These are phyloP conservation scores for Talaromyces proteolyticus DNA, from an alignment of 495 filamentous ascomycete species.

Conservation along the genomic window DNA sequence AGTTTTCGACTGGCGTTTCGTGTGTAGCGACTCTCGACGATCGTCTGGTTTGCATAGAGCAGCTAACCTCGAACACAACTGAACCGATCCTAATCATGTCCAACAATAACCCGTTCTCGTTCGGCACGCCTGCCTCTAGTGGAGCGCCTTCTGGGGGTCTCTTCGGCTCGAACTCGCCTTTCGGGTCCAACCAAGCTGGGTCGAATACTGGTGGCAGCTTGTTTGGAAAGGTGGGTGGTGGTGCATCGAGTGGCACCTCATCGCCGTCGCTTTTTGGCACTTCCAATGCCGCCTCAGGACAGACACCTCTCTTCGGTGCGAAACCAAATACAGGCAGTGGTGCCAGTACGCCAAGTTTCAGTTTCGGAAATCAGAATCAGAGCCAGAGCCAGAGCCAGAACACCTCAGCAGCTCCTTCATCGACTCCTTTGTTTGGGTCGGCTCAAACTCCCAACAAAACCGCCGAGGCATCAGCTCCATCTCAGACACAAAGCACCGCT, in stretches of 20 bases:
- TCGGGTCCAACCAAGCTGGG: slow-evolving; percentile 26
- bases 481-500: slow-evolving; percentile 27
- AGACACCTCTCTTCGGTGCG: slow-evolving; percentile 29
- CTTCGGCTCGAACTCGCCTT: slow-evolving; percentile 33
- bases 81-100: too few relatives aligned
- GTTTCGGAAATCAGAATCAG: slow-evolving; percentile 31
- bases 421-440: slow-evolving; percentile 21
- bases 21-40: too few relatives aligned
- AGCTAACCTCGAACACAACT: neutral
- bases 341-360: slow-evolving; percentile 29
- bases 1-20: too few relatives aligned
- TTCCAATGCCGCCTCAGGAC: slow-evolving; percentile 13
- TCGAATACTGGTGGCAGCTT: slow-evolving; percentile 25
- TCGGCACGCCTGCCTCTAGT: slow-evolving; percentile 23
- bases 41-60: too few relatives aligned
- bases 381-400: slow-evolving; percentile 13
- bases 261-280: slow-evolving; percentile 30
- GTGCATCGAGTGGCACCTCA: slow-evolving; percentile 24
- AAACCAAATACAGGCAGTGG: slow-evolving; percentile 12
- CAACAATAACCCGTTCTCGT: neutral
- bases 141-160: slow-evolving; percentile 26
- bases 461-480: slow-evolving; percentile 25
- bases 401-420: slow-evolving; percentile 18
- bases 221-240: slow-evolving; percentile 43
- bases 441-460: slow-evolving; percentile 35